phyloP scores from a whole-genome alignment of 164 flowering plant genomes.

The Kalanchoe fedtschenkoi region DNA sequence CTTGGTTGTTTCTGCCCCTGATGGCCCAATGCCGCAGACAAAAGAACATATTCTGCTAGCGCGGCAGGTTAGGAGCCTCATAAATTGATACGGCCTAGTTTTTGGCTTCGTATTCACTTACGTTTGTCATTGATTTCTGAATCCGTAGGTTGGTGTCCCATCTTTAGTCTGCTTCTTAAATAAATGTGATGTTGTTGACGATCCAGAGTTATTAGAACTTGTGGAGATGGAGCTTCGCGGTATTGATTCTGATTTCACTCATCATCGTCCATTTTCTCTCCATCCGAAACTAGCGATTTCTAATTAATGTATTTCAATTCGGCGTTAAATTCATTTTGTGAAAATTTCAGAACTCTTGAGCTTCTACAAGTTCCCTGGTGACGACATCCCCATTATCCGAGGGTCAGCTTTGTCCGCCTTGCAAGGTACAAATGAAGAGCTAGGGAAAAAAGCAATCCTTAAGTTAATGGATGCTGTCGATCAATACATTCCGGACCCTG shows the following conservation, averaged over 20 bases:
- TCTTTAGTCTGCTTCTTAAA: conserved; percentile 53
- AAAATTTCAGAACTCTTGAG: conserved; percentile 24
- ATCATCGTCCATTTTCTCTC: neutral
- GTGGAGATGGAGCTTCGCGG: conserved; percentile 54
- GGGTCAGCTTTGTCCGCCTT: conserved; percentile 56
- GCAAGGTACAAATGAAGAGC: conserved; percentile 51
- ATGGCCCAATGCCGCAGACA: conserved; percentile 70
- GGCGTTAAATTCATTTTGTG: neutral
- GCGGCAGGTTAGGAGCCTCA: conserved; percentile 29
- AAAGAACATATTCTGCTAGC: conserved; percentile 58
- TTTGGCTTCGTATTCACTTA: neutral
- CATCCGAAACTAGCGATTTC: neutral
- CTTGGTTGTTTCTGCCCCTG: conserved; percentile 55
- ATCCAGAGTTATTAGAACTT: conserved; percentile 46
- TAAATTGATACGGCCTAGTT: neutral
- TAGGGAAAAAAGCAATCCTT: conserved; percentile 35
- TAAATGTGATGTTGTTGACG: conserved; percentile 58
- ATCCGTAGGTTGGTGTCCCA: conserved; percentile 33
- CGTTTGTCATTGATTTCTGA: neutral
- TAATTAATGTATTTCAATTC: neutral
- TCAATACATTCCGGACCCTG: conserved; percentile 45
- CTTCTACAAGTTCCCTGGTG: conserved; percentile 54
- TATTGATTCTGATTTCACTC: neutral
- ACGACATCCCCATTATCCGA: conserved; percentile 45
- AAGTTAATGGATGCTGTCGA: conserved; percentile 56